phyloP scores from a whole-genome alignment of 2,329 filamentous ascomycete species.

The Colletotrichum camelliae region DNA sequence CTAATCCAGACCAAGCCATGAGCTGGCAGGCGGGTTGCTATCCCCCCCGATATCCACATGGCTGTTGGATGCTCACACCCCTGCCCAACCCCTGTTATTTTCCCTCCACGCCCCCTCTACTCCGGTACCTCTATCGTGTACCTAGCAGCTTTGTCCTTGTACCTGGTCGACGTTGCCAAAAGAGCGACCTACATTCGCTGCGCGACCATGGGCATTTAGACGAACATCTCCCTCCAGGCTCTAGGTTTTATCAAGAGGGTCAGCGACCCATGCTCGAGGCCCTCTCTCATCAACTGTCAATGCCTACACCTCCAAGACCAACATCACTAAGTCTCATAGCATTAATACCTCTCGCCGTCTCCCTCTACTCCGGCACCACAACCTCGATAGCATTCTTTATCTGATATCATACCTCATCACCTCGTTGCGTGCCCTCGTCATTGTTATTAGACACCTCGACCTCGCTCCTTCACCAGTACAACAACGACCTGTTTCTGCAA shows the following conservation, averaged over 20 bases:
- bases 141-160: neutral
- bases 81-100: neutral
- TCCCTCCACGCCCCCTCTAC: neutral
- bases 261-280: conserved; percentile 7
- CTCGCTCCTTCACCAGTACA: neutral
- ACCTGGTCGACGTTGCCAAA: neutral
- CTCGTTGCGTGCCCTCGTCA: neutral
- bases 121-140: neutral
- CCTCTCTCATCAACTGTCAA: neutral
- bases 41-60: conserved; percentile 21
- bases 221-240: neutral
- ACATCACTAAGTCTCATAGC: conserved; percentile 1
- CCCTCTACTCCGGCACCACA: neutral
- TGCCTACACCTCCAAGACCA: neutral
- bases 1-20: conserved; percentile 10
- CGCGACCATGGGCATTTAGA: neutral
- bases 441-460: neutral
- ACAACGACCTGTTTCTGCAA: neutral
- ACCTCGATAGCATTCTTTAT: neutral
- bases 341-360: conserved; percentile 1
- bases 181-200: conserved; percentile 8
- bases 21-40: conserved; percentile 17
- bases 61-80: neutral
- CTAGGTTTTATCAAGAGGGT: conserved; percentile 15
- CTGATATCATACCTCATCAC: neutral